Evolutionary conservation across 306 rosid species (phyloP).

Genomic region (Senna siamea): DNA sequence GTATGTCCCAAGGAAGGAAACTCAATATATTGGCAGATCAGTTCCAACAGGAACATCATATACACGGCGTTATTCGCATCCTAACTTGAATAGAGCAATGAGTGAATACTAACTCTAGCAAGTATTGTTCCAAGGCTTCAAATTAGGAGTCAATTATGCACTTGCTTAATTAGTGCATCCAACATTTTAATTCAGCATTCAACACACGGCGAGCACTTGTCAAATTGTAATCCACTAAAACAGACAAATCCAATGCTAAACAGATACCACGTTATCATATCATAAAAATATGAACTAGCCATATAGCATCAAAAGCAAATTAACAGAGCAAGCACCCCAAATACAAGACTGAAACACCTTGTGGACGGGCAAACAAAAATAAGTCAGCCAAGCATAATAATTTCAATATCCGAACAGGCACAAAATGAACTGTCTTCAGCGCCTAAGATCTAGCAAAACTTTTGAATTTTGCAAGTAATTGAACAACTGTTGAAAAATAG

Average conservation of each 20-base stretch:
- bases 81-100: no score
- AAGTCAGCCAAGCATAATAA: not conserved
- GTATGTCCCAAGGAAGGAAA: no score
- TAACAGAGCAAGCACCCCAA: not conserved
- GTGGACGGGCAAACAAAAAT: not conserved
- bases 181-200: not conserved
- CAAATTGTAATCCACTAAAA: no score
- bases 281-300: not conserved
- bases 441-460: constrained; percentile 1
- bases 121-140: not conserved
- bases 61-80: not conserved
- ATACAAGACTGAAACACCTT: not conserved
- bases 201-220: not conserved
- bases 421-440: constrained; percentile 8
- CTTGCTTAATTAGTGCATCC: not conserved
- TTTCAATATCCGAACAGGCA: not conserved
- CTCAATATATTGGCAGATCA: no score
- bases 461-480: not conserved
- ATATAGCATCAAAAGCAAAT: not conserved
- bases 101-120: not conserved
- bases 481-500: not conserved
- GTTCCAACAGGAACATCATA: no score
- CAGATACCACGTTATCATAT: not conserved
- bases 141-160: not conserved
- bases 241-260: not conserved